These are phyloP conservation scores for Gremmenia infestans DNA, from an alignment of 2,329 filamentous ascomycete genomes.

Conservation along the genomic window DNA sequence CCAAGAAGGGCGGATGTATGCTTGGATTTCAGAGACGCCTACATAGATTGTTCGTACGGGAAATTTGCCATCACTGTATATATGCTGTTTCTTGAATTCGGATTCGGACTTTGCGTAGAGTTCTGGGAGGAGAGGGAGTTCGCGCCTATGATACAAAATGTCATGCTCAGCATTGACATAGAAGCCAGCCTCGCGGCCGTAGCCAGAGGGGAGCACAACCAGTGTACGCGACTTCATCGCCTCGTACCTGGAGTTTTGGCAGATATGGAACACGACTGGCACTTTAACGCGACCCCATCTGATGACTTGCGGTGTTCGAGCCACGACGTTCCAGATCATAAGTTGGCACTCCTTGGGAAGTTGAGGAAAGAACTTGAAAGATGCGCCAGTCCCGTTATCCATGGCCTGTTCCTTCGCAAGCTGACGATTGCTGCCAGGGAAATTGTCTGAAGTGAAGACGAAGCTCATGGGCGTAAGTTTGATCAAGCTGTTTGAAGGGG, in stretches of 20 bases:
- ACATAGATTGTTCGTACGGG: background rate
- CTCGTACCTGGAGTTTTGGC: background rate
- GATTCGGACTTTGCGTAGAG: no score
- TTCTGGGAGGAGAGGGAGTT: background rate
- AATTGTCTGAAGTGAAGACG: no score
- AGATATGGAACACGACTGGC: background rate
- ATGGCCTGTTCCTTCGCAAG: background rate
- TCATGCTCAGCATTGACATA: background rate
- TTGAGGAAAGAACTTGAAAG: constrained; percentile 2
- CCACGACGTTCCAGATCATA: background rate
- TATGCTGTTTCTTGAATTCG: no score
- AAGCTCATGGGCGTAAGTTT: no score
- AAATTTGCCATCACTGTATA: no score
- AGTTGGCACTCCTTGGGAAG: constrained; percentile 6
- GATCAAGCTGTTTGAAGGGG: no score
- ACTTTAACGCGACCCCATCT: background rate
- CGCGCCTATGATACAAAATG: background rate
- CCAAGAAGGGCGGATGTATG: background rate
- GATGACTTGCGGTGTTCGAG: background rate
- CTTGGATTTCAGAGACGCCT: background rate
- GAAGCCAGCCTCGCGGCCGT: background rate
- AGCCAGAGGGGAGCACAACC: background rate
- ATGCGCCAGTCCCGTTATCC: background rate
- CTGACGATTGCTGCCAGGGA: no score
- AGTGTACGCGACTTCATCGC: background rate